Evolutionary conservation across 495 filamentous ascomycete species (phyloP).

Genomic region (Chaetomidium leptoderma): DNA sequence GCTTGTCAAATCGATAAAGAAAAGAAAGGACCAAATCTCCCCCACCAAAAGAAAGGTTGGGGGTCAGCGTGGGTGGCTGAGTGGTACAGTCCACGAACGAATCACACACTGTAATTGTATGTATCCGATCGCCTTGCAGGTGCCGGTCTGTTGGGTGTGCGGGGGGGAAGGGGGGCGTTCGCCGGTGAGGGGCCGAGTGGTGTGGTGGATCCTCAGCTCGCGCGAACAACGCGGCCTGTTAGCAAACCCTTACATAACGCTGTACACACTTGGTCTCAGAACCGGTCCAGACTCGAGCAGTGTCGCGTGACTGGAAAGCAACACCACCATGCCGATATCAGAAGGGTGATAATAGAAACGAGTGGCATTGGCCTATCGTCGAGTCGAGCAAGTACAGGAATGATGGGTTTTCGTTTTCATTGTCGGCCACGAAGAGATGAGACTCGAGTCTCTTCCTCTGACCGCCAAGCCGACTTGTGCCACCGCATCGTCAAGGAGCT

Average conservation of each 20-base stretch:
- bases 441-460: too few species aligned
- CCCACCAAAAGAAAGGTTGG: neutral
- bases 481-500: too few species aligned
- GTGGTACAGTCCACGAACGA: neutral
- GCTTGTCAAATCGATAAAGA: neutral
- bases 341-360: neutral
- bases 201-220: constrained; percentile 16
- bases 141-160: constrained; percentile 15
- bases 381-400: too few species aligned
- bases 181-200: constrained; percentile 2
- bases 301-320: constrained; percentile 6
- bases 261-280: neutral
- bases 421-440: too few species aligned
- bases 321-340: neutral
- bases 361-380: neutral
- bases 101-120: neutral
- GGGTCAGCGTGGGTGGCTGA: constrained; percentile 2
- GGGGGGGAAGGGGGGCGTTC: neutral
- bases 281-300: neutral
- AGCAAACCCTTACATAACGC: constrained; percentile 25
- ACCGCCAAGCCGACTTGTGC: too few species aligned
- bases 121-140: constrained; percentile 16
- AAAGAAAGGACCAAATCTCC: neutral
- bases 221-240: constrained; percentile 3
- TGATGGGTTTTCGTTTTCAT: too few species aligned